These are phyloP conservation scores for Pseudognaphalium luteoalbum DNA, from an alignment of 129 eudicot genomes.

Conservation along the genomic window DNA sequence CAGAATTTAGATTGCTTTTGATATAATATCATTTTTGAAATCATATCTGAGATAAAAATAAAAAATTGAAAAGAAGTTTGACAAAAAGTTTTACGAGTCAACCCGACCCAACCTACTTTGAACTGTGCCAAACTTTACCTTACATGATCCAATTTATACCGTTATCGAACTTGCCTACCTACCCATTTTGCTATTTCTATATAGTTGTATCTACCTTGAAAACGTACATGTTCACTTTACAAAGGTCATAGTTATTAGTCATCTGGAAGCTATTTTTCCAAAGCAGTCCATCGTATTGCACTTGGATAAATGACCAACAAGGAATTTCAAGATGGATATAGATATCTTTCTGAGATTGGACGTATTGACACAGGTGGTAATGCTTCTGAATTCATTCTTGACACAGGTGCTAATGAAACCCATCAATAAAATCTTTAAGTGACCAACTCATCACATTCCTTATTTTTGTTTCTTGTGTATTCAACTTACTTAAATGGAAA, in stretches of 20 bases:
- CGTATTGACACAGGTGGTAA: conserved; percentile 95
- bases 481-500: too few species aligned
- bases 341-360: conserved; percentile 92
- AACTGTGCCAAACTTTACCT: neutral
- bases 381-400: conserved; percentile 95
- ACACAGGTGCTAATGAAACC: too few species aligned
- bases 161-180: neutral
- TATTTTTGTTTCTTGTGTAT: too few species aligned
- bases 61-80: neutral
- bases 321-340: conserved; percentile 55
- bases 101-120: neutral
- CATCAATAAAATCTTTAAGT: too few species aligned
- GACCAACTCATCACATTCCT: too few species aligned
- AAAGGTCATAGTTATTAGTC: conserved; percentile 65
- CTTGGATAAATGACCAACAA: conserved; percentile 92
- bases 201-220: neutral
- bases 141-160: neutral
- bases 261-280: conserved; percentile 95
- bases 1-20: neutral
- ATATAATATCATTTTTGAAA: neutral
- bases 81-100: neutral
- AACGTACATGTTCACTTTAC: neutral
- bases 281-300: conserved; percentile 97
- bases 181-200: neutral
- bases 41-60: neutral